These are phyloP conservation scores for Aspergillus calidoustus DNA, from an alignment of 2,329 filamentous ascomycete species.

Conservation along the genomic window DNA sequence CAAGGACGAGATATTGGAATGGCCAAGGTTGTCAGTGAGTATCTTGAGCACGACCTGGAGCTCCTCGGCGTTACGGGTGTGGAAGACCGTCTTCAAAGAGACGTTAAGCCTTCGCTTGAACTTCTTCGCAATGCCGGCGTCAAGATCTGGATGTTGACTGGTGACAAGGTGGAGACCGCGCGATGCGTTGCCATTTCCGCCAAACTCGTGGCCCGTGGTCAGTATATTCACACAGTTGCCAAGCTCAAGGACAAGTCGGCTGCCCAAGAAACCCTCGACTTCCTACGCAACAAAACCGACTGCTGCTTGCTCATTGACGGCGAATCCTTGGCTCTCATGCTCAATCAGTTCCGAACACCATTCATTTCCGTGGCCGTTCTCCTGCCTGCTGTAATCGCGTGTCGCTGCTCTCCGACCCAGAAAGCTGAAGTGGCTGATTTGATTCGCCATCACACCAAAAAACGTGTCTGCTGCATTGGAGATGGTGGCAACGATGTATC, in stretches of 20 bases:
- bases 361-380: constrained; percentile 89
- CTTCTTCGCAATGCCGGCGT: constrained; percentile 95
- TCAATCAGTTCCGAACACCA: constrained; percentile 78
- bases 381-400: constrained; percentile 90
- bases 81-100: constrained; percentile 92
- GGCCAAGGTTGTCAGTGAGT: constrained; percentile 76
- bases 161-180: constrained; percentile 97
- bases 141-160: constrained; percentile 99
- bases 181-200: constrained; percentile 94
- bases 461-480: constrained; percentile 95
- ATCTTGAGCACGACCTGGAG: constrained; percentile 86
- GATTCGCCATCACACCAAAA: constrained; percentile 89
- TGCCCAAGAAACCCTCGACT: constrained; percentile 86
- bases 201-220: constrained; percentile 88
- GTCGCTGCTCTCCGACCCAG: constrained; percentile 93
- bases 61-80: constrained; percentile 96
- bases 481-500: constrained; percentile 98
- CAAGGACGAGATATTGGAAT: constrained; percentile 80
- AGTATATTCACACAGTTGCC: constrained; percentile 92
- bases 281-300: constrained; percentile 80
- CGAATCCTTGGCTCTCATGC: constrained; percentile 81
- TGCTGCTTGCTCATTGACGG: constrained; percentile 95
- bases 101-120: constrained; percentile 94
- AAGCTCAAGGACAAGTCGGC: constrained; percentile 82
- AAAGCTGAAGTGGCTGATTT: constrained; percentile 92